A percentile compares a stretch with the other conserved stretches of the same genome.
Evolutionary conservation across 306 rosid genomes (phyloP).

Genomic region (Prunus campanulata): DNA sequence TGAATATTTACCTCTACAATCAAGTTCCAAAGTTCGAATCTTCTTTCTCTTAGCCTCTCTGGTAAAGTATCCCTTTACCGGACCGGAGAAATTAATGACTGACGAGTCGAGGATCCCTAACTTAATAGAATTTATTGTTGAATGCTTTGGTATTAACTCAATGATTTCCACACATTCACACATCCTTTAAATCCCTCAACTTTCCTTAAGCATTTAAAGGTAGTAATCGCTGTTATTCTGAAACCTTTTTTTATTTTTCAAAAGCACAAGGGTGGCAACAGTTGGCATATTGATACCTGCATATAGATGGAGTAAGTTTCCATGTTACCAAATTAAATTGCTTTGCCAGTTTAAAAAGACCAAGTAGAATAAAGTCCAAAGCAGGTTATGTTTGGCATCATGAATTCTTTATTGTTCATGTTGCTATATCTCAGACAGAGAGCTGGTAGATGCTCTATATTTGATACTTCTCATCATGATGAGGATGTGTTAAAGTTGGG

Average conservation of each 20-base stretch:
- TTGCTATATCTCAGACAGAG: conserved; percentile 27
- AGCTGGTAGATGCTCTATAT: conserved; percentile 28
- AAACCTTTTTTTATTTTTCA: not conserved
- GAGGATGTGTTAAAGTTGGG: not conserved
- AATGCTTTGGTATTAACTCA: not conserved
- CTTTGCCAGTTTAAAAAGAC: conserved; percentile 9
- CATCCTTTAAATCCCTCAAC: not conserved
- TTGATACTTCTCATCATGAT: conserved; percentile 21
- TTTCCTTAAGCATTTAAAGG: not conserved
- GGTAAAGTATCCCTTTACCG: no score
- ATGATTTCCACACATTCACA: not conserved
- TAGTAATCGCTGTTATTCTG: not conserved
- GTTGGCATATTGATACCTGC: conserved; percentile 28
- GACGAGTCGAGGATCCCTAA: not conserved
- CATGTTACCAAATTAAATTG: conserved; percentile 13
- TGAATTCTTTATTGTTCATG: conserved; percentile 22
- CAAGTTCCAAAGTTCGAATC: no score
- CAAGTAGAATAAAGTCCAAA: conserved; percentile 35
- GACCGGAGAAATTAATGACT: no score
- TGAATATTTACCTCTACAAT: no score
- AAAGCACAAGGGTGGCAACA: not conserved
- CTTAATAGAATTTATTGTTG: not conserved
- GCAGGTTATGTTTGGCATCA: conserved; percentile 13
- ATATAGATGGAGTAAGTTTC: conserved; percentile 9
- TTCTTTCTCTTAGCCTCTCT: no score